These are phyloP conservation scores for Cyclostephanos tholiformis DNA, from an alignment of 108 stramenopile genomes.

Conservation along the genomic window DNA sequence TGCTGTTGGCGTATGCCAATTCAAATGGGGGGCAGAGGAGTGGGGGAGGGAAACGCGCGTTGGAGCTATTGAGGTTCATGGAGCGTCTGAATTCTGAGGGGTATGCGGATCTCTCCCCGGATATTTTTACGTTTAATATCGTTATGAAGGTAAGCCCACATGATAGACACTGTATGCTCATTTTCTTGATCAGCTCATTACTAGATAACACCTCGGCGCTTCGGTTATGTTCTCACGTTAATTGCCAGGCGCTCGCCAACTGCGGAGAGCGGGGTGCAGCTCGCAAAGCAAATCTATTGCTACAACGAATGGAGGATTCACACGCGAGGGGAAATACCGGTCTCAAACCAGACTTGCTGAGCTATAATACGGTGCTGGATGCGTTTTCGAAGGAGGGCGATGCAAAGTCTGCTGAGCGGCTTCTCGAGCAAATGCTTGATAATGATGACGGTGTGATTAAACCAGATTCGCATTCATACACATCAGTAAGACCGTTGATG, in stretches of 20 bases:
- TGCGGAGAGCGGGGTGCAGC: constrained; percentile 42
- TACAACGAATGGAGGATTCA: constrained; percentile 37
- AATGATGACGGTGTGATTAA: background rate
- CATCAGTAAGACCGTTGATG: constrained; percentile 18
- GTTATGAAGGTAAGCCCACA: constrained; percentile 26
- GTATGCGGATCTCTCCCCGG: constrained; percentile 19
- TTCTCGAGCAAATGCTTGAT: constrained; percentile 35
- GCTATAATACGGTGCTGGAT: constrained; percentile 53
- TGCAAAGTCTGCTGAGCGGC: constrained; percentile 31
- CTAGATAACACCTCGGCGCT: too few relatives aligned
- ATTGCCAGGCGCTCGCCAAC: constrained; percentile 26
- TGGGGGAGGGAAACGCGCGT: constrained; percentile 39
- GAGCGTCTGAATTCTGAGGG: constrained; percentile 42
- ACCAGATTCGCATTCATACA: constrained; percentile 40
- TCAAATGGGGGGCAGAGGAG: constrained; percentile 27
- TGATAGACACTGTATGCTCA: too few relatives aligned
- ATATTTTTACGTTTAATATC: constrained; percentile 29
- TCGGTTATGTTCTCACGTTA: background rate
- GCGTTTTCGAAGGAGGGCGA: constrained; percentile 47
- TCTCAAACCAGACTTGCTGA: constrained; percentile 40
- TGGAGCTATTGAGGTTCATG: constrained; percentile 38
- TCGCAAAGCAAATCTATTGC: constrained; percentile 24
- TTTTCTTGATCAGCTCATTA: too few relatives aligned
- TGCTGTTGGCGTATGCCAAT: constrained; percentile 40
- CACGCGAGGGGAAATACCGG: constrained; percentile 13